Percentiles rank a stretch among this genome's conserved stretches.
phyloP scores from a whole-genome alignment of 257 asterid species.

The Paraleonurus japonicus region DNA sequence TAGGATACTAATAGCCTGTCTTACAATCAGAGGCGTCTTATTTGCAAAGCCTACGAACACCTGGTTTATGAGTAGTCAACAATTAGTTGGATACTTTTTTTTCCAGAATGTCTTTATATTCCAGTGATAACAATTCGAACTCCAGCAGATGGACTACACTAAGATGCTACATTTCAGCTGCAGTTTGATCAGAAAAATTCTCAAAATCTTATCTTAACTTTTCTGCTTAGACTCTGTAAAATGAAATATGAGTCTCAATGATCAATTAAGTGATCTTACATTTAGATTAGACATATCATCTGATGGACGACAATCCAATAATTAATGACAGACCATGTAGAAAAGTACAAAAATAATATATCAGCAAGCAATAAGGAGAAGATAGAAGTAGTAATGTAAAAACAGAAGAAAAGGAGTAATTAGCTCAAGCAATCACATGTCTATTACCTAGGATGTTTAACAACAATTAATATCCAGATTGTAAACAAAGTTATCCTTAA shows the following conservation, averaged over 20 bases:
- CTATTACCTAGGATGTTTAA: background rate
- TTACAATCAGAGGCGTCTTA: background rate
- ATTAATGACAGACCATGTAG: background rate
- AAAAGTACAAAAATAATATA: too few relatives aligned
- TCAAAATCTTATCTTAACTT: background rate
- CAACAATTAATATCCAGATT: background rate
- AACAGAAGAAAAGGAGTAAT: background rate
- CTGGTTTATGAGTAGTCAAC: background rate
- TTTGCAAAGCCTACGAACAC: background rate
- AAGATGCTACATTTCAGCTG: background rate
- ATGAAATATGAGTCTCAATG: background rate
- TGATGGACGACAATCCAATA: background rate
- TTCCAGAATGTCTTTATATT: background rate
- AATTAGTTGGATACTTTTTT: background rate
- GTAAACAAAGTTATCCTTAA: background rate
- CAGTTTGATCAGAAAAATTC: background rate
- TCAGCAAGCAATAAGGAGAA: background rate
- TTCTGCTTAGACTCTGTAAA: background rate
- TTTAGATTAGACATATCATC: background rate
- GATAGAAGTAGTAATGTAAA: background rate
- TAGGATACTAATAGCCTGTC: background rate
- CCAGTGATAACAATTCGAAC: background rate
- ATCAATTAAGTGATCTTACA: background rate
- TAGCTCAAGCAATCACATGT: background rate
- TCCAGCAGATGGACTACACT: background rate